These are phyloP conservation scores for Mycena alexandri DNA, from an alignment of 768 basidiomycete species.

Conservation along the genomic window DNA sequence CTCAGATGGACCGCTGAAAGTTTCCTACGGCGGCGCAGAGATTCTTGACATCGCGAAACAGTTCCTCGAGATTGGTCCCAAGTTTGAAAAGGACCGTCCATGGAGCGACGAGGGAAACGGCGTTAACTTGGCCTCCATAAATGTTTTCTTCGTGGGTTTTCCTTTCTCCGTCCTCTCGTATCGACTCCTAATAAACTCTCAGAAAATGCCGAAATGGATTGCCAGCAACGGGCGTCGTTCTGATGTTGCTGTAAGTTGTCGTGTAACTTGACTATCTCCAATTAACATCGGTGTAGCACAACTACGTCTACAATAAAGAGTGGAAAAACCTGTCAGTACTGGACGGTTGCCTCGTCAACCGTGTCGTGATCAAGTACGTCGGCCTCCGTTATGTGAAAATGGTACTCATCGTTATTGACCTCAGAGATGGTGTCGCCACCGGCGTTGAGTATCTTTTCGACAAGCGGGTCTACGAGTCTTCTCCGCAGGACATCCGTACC, in stretches of 20 bases:
- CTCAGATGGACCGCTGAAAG: slow-evolving; percentile 7
- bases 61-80: slow-evolving; percentile 11
- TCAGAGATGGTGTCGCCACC: slow-evolving; percentile 35
- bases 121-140: slow-evolving; percentile 1
- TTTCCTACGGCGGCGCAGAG: slow-evolving; percentile 34
- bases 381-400: too few relatives aligned
- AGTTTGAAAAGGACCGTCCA: slow-evolving; percentile 15
- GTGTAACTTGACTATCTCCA: neutral
- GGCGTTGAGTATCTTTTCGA: slow-evolving; percentile 37
- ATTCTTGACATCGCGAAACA: slow-evolving; percentile 11
- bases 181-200: neutral
- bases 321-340: slow-evolving; percentile 41
- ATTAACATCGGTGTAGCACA: slow-evolving; percentile 24
- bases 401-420: slow-evolving; percentile 11
- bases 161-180: too few relatives aligned
- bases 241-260: slow-evolving; percentile 17
- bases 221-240: slow-evolving; percentile 14
- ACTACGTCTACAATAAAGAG: slow-evolving; percentile 42
- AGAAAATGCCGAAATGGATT: slow-evolving; percentile 18
- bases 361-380: slow-evolving; percentile 36
- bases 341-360: slow-evolving; percentile 40
- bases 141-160: slow-evolving; percentile 15
- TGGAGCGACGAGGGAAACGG: neutral
- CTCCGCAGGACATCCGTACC: slow-evolving; percentile 16
- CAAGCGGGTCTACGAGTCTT: slow-evolving; percentile 30